A percentile compares a stretch with the other conserved stretches of the same genome.
Evolutionary conservation across 106 monocot species (phyloP).

Genomic region (Alisma plantagoaquatica): DNA sequence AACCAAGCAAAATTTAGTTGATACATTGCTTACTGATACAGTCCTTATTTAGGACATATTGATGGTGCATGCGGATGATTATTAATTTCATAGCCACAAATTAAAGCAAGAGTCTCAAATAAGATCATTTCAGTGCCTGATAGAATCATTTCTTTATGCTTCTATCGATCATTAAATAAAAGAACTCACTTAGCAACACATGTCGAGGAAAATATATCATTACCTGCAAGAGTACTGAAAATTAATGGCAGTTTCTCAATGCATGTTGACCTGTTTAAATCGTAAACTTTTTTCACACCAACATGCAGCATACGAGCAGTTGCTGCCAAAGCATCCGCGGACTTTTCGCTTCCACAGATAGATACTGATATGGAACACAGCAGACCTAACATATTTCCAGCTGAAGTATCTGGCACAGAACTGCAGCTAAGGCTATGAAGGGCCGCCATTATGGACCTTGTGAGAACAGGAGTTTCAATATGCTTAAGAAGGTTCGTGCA

Average conservation of each 20-base stretch:
- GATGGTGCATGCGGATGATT: too few relatives aligned
- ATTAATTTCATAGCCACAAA: too few relatives aligned
- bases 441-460: constrained; percentile 66
- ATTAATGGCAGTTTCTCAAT: constrained; percentile 61
- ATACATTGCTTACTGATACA: too few relatives aligned
- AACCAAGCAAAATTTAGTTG: too few relatives aligned
- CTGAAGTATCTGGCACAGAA: constrained; percentile 30
- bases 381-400: constrained; percentile 48
- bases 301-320: constrained; percentile 55
- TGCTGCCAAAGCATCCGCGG: constrained; percentile 69
- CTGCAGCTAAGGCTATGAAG: constrained; percentile 51
- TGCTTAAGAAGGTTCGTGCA: constrained; percentile 45
- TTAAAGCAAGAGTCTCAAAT: too few relatives aligned
- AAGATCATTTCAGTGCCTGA: too few relatives aligned
- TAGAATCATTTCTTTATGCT: too few relatives aligned
- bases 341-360: constrained; percentile 36
- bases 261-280: constrained; percentile 40
- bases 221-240: constrained; percentile 78
- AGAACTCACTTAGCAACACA: too few relatives aligned
- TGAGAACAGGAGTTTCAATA: constrained; percentile 58
- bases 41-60: too few relatives aligned
- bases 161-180: too few relatives aligned
- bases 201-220: too few relatives aligned
- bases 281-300: constrained; percentile 58
- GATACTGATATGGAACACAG: constrained; percentile 54